Percentiles rank a stretch among this genome's conserved stretches.
phyloP scores from a whole-genome alignment of 192 early-diverging fungal genomes.

The Rhizophagus sp. region DNA sequence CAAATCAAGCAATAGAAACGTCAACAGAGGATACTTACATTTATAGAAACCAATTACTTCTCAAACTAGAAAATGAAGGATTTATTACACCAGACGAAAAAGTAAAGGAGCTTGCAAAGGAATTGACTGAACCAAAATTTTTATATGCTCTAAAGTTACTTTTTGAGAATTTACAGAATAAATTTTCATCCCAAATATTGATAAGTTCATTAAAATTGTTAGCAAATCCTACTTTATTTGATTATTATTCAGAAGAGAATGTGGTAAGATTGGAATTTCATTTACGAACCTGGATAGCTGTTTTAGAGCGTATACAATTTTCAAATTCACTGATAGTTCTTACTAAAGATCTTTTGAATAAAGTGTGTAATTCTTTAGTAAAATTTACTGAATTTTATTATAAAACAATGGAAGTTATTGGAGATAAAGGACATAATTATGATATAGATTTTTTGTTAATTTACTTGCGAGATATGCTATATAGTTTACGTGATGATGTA shows the following conservation, averaged over 20 bases:
- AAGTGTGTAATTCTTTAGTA: neutral
- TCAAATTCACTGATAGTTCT: neutral
- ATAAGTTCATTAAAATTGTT: neutral
- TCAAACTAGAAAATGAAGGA: too few species aligned
- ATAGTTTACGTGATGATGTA: slow-evolving; percentile 2
- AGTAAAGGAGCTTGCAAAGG: neutral
- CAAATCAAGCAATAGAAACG: too few species aligned
- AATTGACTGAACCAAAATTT: neutral
- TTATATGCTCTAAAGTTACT: neutral
- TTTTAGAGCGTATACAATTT: neutral
- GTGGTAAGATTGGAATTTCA: neutral
- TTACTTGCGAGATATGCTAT: slow-evolving; percentile 5
- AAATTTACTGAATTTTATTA: neutral
- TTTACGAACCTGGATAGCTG: neutral
- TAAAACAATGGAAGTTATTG: neutral
- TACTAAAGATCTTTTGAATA: neutral
- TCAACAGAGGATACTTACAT: too few species aligned
- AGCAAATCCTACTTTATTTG: neutral
- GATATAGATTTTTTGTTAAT: slow-evolving; percentile 18
- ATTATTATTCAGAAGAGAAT: slow-evolving; percentile 1
- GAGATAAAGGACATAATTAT: neutral
- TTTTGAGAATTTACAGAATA: neutral
- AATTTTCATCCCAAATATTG: neutral
- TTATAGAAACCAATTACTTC: too few species aligned
- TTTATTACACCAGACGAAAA: too few species aligned